Conservation (phyloP, 2,329 filamentous ascomycete species). For the Elsinoe necatrix region DNA sequence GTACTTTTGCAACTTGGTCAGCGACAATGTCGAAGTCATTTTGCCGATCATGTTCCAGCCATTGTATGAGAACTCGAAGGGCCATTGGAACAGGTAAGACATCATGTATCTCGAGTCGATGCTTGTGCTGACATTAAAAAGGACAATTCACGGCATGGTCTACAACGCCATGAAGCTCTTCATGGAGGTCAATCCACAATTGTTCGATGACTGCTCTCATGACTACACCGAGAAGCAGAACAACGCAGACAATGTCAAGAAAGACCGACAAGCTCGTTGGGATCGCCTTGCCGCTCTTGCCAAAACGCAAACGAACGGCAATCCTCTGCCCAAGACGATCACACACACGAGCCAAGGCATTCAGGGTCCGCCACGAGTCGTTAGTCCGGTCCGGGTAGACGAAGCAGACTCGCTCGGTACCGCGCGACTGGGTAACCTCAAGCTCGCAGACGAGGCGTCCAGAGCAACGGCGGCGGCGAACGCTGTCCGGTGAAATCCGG, state of each 20-base stretch:
- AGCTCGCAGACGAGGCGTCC: slow-evolving; percentile 66
- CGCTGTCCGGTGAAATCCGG: slow-evolving; percentile 5
- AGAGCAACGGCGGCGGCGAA: slow-evolving; percentile 5
- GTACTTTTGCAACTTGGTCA: slow-evolving; percentile 98
- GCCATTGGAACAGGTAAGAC: slow-evolving; percentile 91
- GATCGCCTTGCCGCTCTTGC: slow-evolving; percentile 75
- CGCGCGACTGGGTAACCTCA: slow-evolving; percentile 79
- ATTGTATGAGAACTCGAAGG: slow-evolving; percentile 97
- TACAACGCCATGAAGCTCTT: slow-evolving; percentile 99
- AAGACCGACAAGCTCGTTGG: slow-evolving; percentile 78
- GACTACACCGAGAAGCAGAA: slow-evolving; percentile 97
- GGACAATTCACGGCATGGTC: slow-evolving; percentile 98
- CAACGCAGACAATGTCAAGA: slow-evolving; percentile 75
- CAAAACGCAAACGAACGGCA: slow-evolving; percentile 53
- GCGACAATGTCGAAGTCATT: slow-evolving; percentile 97
- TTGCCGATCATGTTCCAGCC: slow-evolving; percentile 99
- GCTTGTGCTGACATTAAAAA: slow-evolving; percentile 36
- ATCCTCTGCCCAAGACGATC: slow-evolving; percentile 21
- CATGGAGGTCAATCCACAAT: slow-evolving; percentile 98
- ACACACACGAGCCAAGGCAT: slow-evolving; percentile 15
- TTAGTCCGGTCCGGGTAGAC: slow-evolving; percentile 46
- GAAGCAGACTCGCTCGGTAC: slow-evolving; percentile 72
- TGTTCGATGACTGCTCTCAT: slow-evolving; percentile 97
- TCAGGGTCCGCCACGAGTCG: slow-evolving; percentile 29
- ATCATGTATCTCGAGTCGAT: too few relatives aligned